These are phyloP conservation scores for Solioccasus polychromus DNA, from an alignment of 768 basidiomycete genomes.

Conservation along the genomic window DNA sequence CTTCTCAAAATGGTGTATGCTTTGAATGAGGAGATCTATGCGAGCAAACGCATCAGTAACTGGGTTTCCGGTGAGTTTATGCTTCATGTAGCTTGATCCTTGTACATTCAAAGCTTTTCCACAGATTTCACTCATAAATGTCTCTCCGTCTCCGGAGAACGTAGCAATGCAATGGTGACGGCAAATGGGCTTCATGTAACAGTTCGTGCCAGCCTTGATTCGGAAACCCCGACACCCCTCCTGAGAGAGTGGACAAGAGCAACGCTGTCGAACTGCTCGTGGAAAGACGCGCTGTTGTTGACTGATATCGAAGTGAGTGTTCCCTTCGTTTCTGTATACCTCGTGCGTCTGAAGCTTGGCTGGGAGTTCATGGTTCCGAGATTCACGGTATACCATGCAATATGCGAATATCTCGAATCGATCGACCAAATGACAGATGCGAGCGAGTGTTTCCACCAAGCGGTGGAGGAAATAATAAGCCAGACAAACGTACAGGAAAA, in stretches of 20 bases:
- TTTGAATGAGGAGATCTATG: not conserved
- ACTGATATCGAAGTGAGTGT: too few relatives aligned
- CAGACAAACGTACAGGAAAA: not conserved
- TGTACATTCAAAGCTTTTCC: not conserved
- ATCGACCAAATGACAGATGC: too few relatives aligned
- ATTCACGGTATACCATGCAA: too few relatives aligned
- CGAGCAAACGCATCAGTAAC: not conserved
- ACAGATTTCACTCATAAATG: not conserved
- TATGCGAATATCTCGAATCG: too few relatives aligned
- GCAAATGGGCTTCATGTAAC: not conserved
- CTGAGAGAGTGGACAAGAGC: not conserved
- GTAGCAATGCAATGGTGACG: not conserved
- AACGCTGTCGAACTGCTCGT: not conserved
- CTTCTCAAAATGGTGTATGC: not conserved
- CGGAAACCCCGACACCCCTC: not conserved
- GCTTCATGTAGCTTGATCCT: not conserved
- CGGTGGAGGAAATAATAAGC: not conserved
- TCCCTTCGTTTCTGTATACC: too few relatives aligned
- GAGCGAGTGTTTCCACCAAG: too few relatives aligned
- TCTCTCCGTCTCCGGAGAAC: not conserved
- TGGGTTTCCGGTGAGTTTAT: conserved; percentile 3
- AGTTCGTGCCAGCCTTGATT: too few relatives aligned
- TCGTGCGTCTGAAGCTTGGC: too few relatives aligned
- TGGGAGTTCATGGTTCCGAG: too few relatives aligned
- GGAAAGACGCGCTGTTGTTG: too few relatives aligned